Percentiles rank a stretch among this genome's conserved stretches.
phyloP scores from a whole-genome alignment of 2,329 filamentous ascomycete species.

The Verticillium nubilum region DNA sequence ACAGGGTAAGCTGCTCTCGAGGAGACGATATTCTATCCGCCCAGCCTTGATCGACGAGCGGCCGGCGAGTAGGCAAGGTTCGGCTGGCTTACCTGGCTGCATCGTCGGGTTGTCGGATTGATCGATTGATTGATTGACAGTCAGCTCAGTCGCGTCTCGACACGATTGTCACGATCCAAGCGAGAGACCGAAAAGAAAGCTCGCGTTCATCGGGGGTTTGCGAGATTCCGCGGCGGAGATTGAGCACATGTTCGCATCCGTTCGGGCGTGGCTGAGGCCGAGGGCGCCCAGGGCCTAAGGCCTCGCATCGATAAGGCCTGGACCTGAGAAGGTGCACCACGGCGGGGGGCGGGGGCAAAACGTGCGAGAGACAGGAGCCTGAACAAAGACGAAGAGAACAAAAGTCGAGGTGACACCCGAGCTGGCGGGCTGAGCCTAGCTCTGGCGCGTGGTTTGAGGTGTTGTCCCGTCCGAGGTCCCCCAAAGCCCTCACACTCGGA shows the following conservation, averaged over 20 bases:
- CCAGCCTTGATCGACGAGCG: no score
- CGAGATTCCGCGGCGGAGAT: background rate
- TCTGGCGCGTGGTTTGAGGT: background rate
- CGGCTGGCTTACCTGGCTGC: background rate
- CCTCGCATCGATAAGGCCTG: background rate
- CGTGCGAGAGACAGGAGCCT: no score
- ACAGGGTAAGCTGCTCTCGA: no score
- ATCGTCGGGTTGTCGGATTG: background rate
- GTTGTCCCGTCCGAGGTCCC: background rate
- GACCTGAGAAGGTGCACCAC: no score
- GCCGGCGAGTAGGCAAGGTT: background rate
- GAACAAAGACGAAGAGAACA: background rate
- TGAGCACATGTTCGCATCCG: background rate
- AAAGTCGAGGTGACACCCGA: background rate
- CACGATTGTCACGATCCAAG: background rate
- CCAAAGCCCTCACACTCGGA: no score
- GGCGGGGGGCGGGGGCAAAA: background rate
- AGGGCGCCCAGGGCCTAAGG: background rate
- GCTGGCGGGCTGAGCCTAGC: background rate
- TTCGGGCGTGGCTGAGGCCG: background rate
- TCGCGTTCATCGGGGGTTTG: background rate
- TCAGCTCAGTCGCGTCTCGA: background rate
- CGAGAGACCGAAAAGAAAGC: background rate
- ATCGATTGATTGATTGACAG: background rate
- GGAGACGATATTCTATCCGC: no score